A percentile compares a stretch with the other conserved stretches of the same genome.
Evolutionary conservation across 345 rosid genomes (phyloP).

Genomic region (Hibiscus trionum): DNA sequence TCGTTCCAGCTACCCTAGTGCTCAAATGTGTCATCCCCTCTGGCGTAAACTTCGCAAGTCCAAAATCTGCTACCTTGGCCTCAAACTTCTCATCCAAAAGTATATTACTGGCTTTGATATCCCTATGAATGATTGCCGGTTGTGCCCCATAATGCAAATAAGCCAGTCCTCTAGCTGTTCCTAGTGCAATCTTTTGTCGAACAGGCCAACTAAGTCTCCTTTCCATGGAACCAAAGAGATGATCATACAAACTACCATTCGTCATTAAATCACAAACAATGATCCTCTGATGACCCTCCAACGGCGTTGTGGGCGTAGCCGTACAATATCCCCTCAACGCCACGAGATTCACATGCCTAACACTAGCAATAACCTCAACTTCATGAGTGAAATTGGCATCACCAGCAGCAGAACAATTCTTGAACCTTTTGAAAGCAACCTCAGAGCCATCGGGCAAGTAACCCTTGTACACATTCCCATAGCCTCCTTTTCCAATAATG

Average conservation of each 20-base stretch:
- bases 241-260: slow-evolving; percentile 80
- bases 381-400: slow-evolving; percentile 68
- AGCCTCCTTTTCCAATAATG: slow-evolving; percentile 80
- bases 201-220: slow-evolving; percentile 67
- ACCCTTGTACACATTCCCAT: slow-evolving; percentile 82
- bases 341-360: slow-evolving; percentile 78
- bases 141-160: slow-evolving; percentile 85
- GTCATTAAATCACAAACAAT: slow-evolving; percentile 78
- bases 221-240: slow-evolving; percentile 47
- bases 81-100: slow-evolving; percentile 80
- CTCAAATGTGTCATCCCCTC: slow-evolving; percentile 81
- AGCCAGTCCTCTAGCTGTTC: slow-evolving; percentile 82
- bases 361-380: slow-evolving; percentile 86
- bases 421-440: slow-evolving; percentile 89
- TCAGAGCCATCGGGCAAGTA: slow-evolving; percentile 54
- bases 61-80: slow-evolving; percentile 81
- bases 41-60: slow-evolving; percentile 77
- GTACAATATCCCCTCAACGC: slow-evolving; percentile 79
- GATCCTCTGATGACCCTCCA: slow-evolving; percentile 94
- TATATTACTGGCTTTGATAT: slow-evolving; percentile 80
- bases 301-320: slow-evolving; percentile 65
- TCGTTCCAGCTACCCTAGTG: slow-evolving; percentile 90
- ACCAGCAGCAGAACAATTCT: slow-evolving; percentile 77
- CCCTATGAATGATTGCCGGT: slow-evolving; percentile 72
- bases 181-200: slow-evolving; percentile 73